phyloP scores from a whole-genome alignment of 2,329 filamentous ascomycete species.

The Drechslerella dactyloides region DNA sequence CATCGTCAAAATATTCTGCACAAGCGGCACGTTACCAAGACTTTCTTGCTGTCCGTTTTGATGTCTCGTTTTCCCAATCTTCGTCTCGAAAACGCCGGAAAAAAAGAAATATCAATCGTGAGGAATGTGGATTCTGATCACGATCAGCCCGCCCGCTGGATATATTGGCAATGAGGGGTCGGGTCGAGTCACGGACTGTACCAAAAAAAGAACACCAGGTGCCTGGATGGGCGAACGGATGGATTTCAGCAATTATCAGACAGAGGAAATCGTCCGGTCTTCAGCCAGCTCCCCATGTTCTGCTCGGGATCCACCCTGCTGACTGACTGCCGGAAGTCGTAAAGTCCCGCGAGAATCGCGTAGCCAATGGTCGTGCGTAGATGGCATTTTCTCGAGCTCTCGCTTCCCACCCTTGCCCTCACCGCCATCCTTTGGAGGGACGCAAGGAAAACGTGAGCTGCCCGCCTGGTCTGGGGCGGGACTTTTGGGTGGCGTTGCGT shows the following conservation, averaged over 20 bases:
- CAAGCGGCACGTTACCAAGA: not conserved
- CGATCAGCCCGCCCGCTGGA: not conserved
- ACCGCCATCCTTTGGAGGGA: conserved; percentile 7
- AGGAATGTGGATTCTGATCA: not conserved
- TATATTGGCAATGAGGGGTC: not conserved
- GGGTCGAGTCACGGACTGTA: not conserved
- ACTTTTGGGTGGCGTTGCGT: conserved; percentile 30
- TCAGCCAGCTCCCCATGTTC: too few species aligned
- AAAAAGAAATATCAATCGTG: not conserved
- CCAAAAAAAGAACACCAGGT: not conserved
- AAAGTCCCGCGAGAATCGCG: conserved; percentile 1
- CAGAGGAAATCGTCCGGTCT: conserved; percentile 1
- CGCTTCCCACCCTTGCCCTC: conserved; percentile 15
- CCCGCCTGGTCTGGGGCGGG: conserved; percentile 8
- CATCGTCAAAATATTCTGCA: not conserved
- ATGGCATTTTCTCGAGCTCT: conserved; percentile 15
- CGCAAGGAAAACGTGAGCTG: conserved; percentile 37
- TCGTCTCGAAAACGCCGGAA: not conserved
- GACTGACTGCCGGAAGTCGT: conserved; percentile 7
- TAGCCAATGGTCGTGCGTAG: conserved; percentile 6
- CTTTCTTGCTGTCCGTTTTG: too few species aligned
- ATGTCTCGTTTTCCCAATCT: too few species aligned
- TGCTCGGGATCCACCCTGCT: conserved; percentile 6
- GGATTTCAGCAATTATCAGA: not conserved
- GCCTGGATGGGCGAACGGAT: conserved; percentile 2